These are phyloP conservation scores for Raphanus hybrid DNA, from an alignment of 441 rosid genomes.

Conservation along the genomic window DNA sequence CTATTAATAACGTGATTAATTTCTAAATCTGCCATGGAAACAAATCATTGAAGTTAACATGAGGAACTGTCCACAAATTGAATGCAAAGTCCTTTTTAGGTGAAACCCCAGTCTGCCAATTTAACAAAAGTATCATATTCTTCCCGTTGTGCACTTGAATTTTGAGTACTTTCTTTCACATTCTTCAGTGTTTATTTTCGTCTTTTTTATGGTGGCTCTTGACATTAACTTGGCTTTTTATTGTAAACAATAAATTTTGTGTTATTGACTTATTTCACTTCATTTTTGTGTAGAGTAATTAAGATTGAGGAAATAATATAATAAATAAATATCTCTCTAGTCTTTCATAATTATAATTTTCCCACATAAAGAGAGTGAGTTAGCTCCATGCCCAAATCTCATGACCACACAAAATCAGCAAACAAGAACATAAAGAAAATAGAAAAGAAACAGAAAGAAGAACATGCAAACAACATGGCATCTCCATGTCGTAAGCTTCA, in stretches of 20 bases:
- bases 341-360: conserved; percentile 3
- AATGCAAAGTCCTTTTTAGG: conserved; percentile 14
- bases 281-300: background rate
- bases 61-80: conserved; percentile 5
- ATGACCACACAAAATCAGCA: conserved; percentile 21
- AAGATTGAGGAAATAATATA: background rate
- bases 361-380: conserved; percentile 25
- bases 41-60: conserved; percentile 3
- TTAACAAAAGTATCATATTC: conserved; percentile 4
- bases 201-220: no score
- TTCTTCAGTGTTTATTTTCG: background rate
- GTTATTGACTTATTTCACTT: no score
- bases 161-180: background rate
- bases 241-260: no score
- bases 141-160: conserved; percentile 15
- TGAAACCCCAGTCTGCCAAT: background rate
- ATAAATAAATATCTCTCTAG: background rate
- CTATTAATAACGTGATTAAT: conserved; percentile 9
- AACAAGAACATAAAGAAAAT: background rate
- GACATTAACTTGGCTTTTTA: no score
- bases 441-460: conserved; percentile 2
- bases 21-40: conserved; percentile 1
- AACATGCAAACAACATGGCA: conserved; percentile 48
- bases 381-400: conserved; percentile 17
- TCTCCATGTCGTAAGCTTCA: conserved; percentile 44